A percentile compares a stretch with the other conserved stretches of the same genome.
phyloP scores from a whole-genome alignment of 2,329 filamentous ascomycete species.

The Xenosphaeropsis pyriputrescens region DNA sequence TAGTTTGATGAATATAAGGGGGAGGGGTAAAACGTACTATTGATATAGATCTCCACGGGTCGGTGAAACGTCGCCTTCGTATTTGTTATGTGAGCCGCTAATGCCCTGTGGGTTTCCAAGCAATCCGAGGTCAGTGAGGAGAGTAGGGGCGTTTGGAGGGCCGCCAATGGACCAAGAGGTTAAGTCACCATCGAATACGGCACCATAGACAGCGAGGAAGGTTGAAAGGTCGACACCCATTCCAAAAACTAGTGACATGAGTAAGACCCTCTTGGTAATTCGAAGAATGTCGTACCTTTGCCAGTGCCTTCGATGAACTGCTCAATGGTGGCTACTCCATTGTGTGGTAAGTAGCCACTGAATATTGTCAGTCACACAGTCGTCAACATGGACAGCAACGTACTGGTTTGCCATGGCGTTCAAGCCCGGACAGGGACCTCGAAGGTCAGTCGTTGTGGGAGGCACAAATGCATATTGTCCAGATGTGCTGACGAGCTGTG shows the following conservation, averaged over 20 bases:
- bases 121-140: slow-evolving; percentile 7
- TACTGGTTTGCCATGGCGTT: slow-evolving; percentile 17
- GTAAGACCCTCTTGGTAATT: too few relatives aligned
- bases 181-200: slow-evolving; percentile 26
- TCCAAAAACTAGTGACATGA: slow-evolving; percentile 21
- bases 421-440: slow-evolving; percentile 10
- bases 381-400: too few relatives aligned
- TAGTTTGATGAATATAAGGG: slow-evolving; percentile 5
- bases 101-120: slow-evolving; percentile 29
- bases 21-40: slow-evolving; percentile 7
- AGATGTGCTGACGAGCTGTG: slow-evolving; percentile 10
- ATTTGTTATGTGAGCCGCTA: slow-evolving; percentile 21
- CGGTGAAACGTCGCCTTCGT: slow-evolving; percentile 10
- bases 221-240: slow-evolving; percentile 26
- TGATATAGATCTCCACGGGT: slow-evolving; percentile 10
- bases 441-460: slow-evolving; percentile 6
- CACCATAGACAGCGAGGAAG: slow-evolving; percentile 25
- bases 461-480: slow-evolving; percentile 8
- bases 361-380: too few relatives aligned
- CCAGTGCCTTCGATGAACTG: too few relatives aligned
- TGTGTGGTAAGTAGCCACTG: slow-evolving; percentile 21
- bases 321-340: slow-evolving; percentile 17
- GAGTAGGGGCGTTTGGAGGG: slow-evolving; percentile 7
- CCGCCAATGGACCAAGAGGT: slow-evolving; percentile 15
- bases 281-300: too few relatives aligned